phyloP scores from a whole-genome alignment of 306 rosid genomes.

The Albizia julibrissin region DNA sequence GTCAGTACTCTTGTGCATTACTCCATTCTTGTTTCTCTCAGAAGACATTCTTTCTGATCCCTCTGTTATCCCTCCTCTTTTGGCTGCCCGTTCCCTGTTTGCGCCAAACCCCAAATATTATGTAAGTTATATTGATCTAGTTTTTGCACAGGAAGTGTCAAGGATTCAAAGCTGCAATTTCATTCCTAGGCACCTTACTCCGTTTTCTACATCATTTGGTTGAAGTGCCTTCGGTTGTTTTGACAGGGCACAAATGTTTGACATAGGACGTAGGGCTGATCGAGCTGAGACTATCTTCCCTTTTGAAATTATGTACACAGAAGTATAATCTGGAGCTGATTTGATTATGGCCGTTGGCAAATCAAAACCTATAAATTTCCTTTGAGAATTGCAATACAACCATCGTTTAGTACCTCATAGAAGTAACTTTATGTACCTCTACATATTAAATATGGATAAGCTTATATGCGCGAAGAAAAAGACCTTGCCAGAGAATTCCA shows the following conservation, averaged over 20 bases:
- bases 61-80: constrained; percentile 35
- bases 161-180: constrained; percentile 4
- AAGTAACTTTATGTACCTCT: background rate
- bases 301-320: constrained; percentile 79
- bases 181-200: constrained; percentile 43
- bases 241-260: constrained; percentile 38
- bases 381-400: constrained; percentile 38
- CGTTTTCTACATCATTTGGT: constrained; percentile 46
- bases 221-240: constrained; percentile 42
- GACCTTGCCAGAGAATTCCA: constrained; percentile 69
- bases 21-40: background rate
- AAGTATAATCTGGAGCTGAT: constrained; percentile 73
- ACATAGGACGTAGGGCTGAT: constrained; percentile 61
- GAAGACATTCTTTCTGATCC: constrained; percentile 39
- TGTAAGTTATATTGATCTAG: background rate
- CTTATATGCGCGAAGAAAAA: constrained; percentile 10
- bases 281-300: constrained; percentile 70
- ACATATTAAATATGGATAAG: background rate
- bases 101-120: constrained; percentile 29
- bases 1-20: constrained; percentile 48
- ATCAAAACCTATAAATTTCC: constrained; percentile 68
- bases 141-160: constrained; percentile 2
- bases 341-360: constrained; percentile 56
- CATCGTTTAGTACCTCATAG: background rate
- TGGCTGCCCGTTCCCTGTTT: constrained; percentile 40